Evolutionary conservation across 176 grass and related monocot genomes (phyloP), one percentile per base, ranked within the genome.

Genomic region (Oryza nivara): DNA sequence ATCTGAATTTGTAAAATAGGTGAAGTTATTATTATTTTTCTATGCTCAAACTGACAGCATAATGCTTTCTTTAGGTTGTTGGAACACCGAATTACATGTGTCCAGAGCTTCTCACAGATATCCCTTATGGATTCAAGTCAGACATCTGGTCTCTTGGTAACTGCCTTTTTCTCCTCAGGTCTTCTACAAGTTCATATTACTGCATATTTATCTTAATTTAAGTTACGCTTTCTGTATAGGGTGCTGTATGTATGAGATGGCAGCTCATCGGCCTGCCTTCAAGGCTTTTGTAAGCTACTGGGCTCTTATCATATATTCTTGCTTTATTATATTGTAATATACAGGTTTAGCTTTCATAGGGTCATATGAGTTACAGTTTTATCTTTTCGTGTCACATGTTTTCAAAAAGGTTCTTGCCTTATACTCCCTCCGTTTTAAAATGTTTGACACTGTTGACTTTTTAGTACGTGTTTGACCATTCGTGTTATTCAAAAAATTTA

Each of bases 61-160:
- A 4, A 3, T 38, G 11, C 1, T 79, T 88, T 28, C 10, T 82
- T 94, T 90, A 99, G 93, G 97, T 99, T 30, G 97, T 99, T 11
- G 93, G 97, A 81, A 99, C 97, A 65, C 97, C 97, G 71, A 99
- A 99, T 88, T 99, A 99, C 80, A 99, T 99, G 97, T 99, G 97
- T 73, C 97, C 97, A 12, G 97, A 99, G 83, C 83, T 99, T 46
- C 93, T 99, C 86, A 86, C 97, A 54, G 97, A 96, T 80, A 99
- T 99, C 85, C 97, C 97, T 8, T 99, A 99, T 52, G 97, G 97
- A 72, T 99, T 96, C 75, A 99, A 99, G 80, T 99, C 97, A 48
- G 97, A 99, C 51, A 99, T 99, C 52, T 99, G 97, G 97, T 99
- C 97, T 70, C 92, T 99, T 36, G 97, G 97, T 99, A 96, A 76